Evolutionary conservation across 2,329 filamentous ascomycete species (phyloP), one percentile per base, ranked within the genome.

Genomic region (Nothophoma quercina): DNA sequence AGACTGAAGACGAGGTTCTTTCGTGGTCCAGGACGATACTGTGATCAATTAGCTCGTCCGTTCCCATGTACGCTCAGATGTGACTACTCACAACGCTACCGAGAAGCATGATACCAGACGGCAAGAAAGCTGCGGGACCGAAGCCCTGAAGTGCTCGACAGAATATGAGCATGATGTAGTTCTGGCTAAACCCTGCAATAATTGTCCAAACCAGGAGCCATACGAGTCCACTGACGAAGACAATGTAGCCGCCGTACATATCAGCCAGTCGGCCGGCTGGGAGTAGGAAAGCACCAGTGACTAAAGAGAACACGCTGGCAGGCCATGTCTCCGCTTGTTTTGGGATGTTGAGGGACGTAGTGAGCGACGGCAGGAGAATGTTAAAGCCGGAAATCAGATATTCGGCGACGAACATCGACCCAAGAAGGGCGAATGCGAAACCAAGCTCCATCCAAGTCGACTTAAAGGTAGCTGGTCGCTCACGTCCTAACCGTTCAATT

Each of bases 311-410:
- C 1, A 71, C 72, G 26, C 68, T 73, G 10, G 73, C 69, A 1
- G 73, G 73, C 73, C 73, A 75, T 41, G 81, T 81, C 2, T 76
- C 75, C 5, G 87, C 85, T 29, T 86, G 83, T 35, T 86, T 81
- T 0, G 89, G 84, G 32, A 95, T 91, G 30, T 84, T 48, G 4
- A 95, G 79, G 1, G 84, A 80, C 9, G 72, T 67, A 9, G 85
- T 78, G 3, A 95, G 71, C 0, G 84, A 84, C 1, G 90, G 90
- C 0, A 93, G 73, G 21, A 93, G 75, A 53, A 86, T 77, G 51
- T 81, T 85, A 65, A 93, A 95, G 25, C 91, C 91, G 38, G 87
- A 89, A 42, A 93, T 83, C 67, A 88, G 89, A 73, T 88, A 93
- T 75, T 93, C 89, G 35, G 83, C 79, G 63, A 88, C 79, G 55